A percentile compares a stretch with the other conserved stretches of the same genome.
These are phyloP conservation scores for Leccinum fallax DNA, from an alignment of 1,284 basidiomycete species.

Conservation along the genomic window DNA sequence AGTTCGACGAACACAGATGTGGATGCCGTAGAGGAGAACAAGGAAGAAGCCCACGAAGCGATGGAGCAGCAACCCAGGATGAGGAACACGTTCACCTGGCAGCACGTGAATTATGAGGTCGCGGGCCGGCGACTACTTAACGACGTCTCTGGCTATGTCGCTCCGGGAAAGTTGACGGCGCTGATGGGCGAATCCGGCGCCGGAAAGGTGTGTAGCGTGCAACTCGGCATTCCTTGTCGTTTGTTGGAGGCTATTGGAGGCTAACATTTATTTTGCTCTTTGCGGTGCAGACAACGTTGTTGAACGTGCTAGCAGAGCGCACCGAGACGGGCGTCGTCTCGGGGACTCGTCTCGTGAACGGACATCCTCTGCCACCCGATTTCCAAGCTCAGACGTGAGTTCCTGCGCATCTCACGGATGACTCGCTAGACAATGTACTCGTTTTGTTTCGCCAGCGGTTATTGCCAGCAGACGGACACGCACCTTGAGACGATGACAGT, in stretches of 20 bases:
- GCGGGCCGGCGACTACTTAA: slow-evolving; percentile 65
- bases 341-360: slow-evolving; percentile 81
- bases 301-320: slow-evolving; percentile 85
- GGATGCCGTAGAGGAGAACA: slow-evolving; percentile 11
- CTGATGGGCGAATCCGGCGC: slow-evolving; percentile 84
- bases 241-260: slow-evolving; percentile 5
- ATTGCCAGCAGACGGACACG: slow-evolving; percentile 82
- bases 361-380: slow-evolving; percentile 66
- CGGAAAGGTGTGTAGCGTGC: slow-evolving; percentile 56
- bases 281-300: slow-evolving; percentile 64
- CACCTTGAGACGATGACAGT: slow-evolving; percentile 78
- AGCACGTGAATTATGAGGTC: slow-evolving; percentile 64
- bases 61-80: slow-evolving; percentile 23
- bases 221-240: slow-evolving; percentile 4
- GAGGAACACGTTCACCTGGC: slow-evolving; percentile 60
- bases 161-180: slow-evolving; percentile 77
- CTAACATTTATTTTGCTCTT: slow-evolving; percentile 19
- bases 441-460: slow-evolving; percentile 48
- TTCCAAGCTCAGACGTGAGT: slow-evolving; percentile 72
- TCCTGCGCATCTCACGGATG: not conserved
- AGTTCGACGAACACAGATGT: slow-evolving; percentile 34
- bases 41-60: slow-evolving; percentile 12
- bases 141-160: slow-evolving; percentile 83
- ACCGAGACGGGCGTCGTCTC: slow-evolving; percentile 79
- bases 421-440: not conserved